Percentiles rank a stretch among this genome's conserved stretches.
phyloP scores from a whole-genome alignment of 208 protist genomes.

The Leishmania turanica region DNA sequence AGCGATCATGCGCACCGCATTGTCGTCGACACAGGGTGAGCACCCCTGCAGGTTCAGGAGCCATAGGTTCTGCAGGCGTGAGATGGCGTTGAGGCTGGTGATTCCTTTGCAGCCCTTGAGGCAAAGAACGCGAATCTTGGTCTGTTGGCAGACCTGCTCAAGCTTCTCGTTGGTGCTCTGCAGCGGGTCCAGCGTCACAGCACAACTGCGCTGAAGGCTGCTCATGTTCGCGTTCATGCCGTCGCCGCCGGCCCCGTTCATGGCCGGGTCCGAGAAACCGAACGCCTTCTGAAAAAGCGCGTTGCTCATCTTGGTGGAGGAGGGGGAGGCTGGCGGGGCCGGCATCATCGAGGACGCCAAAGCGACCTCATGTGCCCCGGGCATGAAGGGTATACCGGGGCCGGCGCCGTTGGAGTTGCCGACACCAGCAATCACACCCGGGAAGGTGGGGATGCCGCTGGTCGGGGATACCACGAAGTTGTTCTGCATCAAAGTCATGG shows the following conservation, averaged over 20 bases:
- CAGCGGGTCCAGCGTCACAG: constrained; percentile 51
- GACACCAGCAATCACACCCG: constrained; percentile 19
- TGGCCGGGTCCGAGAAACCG: constrained; percentile 22
- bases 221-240: constrained; percentile 49
- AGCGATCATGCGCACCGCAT: constrained; percentile 55
- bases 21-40: constrained; percentile 56
- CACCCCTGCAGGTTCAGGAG: constrained; percentile 75
- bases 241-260: constrained; percentile 25
- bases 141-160: constrained; percentile 61
- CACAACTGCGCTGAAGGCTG: constrained; percentile 37
- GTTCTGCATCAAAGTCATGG: constrained; percentile 32
- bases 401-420: constrained; percentile 12
- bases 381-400: constrained; percentile 25
- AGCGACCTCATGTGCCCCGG: constrained; percentile 9
- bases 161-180: constrained; percentile 60
- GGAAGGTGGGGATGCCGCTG: constrained; percentile 14
- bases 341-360: constrained; percentile 22
- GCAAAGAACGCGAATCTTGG: constrained; percentile 54
- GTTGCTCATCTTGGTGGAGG: constrained; percentile 33
- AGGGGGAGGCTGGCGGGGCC: constrained; percentile 8
- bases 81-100: constrained; percentile 53
- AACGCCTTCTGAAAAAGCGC: constrained; percentile 32
- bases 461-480: constrained; percentile 27
- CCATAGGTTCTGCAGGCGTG: constrained; percentile 60
- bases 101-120: constrained; percentile 67